Percentiles rank a stretch among this genome's conserved stretches.
phyloP scores from a whole-genome alignment of 352 stramenopile species.

The Globisporangium splendens region DNA sequence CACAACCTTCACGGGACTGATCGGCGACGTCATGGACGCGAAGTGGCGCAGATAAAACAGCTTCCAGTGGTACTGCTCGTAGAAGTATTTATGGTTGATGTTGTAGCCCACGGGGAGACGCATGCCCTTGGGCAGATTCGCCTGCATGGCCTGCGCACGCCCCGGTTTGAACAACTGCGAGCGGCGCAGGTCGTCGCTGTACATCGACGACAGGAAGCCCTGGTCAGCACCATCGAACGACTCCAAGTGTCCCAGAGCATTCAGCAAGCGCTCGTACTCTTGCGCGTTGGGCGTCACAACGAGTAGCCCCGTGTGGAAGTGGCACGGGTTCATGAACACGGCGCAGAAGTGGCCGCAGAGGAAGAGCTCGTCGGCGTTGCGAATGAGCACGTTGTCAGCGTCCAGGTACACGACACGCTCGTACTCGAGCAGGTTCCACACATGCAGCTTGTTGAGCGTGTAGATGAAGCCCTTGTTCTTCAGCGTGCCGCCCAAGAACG shows the following conservation, averaged over 20 bases:
- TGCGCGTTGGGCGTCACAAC: conserved; percentile 72
- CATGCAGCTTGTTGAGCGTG: conserved; percentile 89
- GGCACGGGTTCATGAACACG: conserved; percentile 90
- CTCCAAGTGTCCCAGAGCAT: conserved; percentile 54
- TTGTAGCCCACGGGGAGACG: conserved; percentile 85
- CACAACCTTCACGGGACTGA: conserved; percentile 82
- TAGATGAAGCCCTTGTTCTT: conserved; percentile 89
- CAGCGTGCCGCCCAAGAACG: conserved; percentile 70
- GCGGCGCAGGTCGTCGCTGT: conserved; percentile 71
- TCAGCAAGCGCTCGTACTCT: conserved; percentile 73
- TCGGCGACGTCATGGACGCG: conserved; percentile 82
- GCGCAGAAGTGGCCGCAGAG: conserved; percentile 83
- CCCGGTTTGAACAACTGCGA: conserved; percentile 70
- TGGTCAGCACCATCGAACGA: conserved; percentile 83
- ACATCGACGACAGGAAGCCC: conserved; percentile 85
- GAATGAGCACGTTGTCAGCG: conserved; percentile 88
- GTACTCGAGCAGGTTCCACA: conserved; percentile 90
- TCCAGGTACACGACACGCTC: conserved; percentile 90
- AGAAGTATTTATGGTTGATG: conserved; percentile 91
- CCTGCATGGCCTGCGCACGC: conserved; percentile 25
- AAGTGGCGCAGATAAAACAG: conserved; percentile 84
- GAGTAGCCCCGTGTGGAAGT: conserved; percentile 86
- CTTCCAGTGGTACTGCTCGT: conserved; percentile 88
- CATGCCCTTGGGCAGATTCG: conserved; percentile 52
- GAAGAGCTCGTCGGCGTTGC: conserved; percentile 88